Evolutionary conservation across 495 filamentous ascomycete genomes (phyloP), one percentile per base, ranked within the genome.

Genomic region (Annulohypoxylon maeteangense): DNA sequence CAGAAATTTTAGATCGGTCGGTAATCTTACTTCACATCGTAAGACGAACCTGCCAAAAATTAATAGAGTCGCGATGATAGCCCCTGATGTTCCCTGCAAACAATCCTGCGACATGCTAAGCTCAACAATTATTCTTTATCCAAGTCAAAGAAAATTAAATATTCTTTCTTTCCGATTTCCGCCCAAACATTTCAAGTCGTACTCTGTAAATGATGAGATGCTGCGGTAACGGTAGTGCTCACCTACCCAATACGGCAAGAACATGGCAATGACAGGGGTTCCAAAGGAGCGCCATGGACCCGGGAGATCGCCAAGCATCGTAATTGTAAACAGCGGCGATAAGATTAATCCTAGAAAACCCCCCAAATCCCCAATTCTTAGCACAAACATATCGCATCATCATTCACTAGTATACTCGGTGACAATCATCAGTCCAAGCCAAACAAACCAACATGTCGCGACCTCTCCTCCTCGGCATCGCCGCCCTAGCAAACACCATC

Each of bases 241-340:
- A 31, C 69, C 62, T 71, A 23, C 69, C 69, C 22, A 16, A 67
- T 67, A 5, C 27, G 68, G 68, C 14, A 62, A 71, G 18, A 8
- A 59, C 27, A 7, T 18, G 36, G 42, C 5, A 29, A 51, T 7
- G 32, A 54, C 69, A 71, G 50, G 68, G 68, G 18, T 65, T 25
- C 34, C 40, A 29, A 20, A 47, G 23, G 36, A 60, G 20, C 8
- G 48, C 57, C 58, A 58, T 36, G 32, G 57, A 67, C 56, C 12
- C 56, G 55, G 62, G 45, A 60, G 47, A 42, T 3, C 10, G 34
- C 34, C 34, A 38, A 38, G 34, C 54, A 47, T 55, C 56, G 11
- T 53, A 54, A 45, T 32, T 18, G n/a, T 16, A 16, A 36, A 53
- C 20, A 34, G 16, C 34, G 29, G 40, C 14, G 34, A 29, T 57